Evolutionary conservation across 257 asterid species (phyloP).

Genomic region (Solanum microdontum): DNA sequence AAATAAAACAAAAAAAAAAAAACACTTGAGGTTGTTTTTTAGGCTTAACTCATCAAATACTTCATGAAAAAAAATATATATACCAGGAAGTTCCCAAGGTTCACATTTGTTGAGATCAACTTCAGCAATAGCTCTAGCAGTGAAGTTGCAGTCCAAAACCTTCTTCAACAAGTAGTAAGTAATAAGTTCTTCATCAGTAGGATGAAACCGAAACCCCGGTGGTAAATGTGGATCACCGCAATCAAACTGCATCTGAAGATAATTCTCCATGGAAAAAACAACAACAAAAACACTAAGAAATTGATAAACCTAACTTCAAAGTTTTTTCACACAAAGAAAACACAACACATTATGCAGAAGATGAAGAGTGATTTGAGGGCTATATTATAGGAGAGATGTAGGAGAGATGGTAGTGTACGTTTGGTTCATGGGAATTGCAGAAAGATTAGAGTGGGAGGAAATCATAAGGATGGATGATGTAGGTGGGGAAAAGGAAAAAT

Average conservation of each 20-base stretch:
- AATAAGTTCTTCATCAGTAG: slow-evolving; percentile 83
- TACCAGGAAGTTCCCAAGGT: slow-evolving; percentile 95
- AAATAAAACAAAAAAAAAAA: neutral
- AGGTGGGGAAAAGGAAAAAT: slow-evolving; percentile 14
- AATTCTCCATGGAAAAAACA: slow-evolving; percentile 29
- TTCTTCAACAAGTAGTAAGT: slow-evolving; percentile 73
- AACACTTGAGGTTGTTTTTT: neutral
- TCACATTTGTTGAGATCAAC: slow-evolving; percentile 90
- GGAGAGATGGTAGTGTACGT: neutral
- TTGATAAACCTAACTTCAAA: neutral
- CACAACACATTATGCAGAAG: neutral
- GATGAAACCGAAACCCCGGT: slow-evolving; percentile 84
- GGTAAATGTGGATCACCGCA: slow-evolving; percentile 45
- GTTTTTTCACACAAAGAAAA: neutral
- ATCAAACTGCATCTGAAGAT: slow-evolving; percentile 16
- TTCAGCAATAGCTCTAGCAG: slow-evolving; percentile 65
- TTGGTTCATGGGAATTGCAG: slow-evolving; percentile 37
- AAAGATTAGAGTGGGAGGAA: slow-evolving; percentile 20
- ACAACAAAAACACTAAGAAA: neutral
- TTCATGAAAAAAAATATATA: neutral
- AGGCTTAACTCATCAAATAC: neutral
- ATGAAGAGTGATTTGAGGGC: neutral
- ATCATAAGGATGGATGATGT: slow-evolving; percentile 20
- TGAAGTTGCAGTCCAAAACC: slow-evolving; percentile 54
- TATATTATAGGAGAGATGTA: neutral